These are phyloP conservation scores for Plasmopara viticola DNA, from an alignment of 352 stramenopile genomes.

Conservation along the genomic window DNA sequence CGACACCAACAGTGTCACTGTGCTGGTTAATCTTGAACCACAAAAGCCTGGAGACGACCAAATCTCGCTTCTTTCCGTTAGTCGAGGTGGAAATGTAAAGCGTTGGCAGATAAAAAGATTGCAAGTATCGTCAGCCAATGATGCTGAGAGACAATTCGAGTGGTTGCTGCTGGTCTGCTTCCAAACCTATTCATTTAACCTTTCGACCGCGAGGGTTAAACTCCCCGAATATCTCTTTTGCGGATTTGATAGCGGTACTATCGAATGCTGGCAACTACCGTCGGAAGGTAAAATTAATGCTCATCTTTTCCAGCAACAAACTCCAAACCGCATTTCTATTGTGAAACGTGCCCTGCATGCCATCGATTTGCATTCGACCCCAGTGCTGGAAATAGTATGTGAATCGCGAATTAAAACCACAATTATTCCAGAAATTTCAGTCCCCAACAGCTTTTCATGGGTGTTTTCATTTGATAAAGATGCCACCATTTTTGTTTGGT, in stretches of 20 bases:
- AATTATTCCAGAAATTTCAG: constrained; percentile 3
- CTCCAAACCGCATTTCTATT: constrained; percentile 27
- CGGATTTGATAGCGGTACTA: constrained; percentile 38
- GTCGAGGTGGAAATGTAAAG: constrained; percentile 41
- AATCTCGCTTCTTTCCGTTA: constrained; percentile 27
- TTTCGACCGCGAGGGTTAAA: constrained; percentile 31
- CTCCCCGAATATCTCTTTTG: constrained; percentile 42
- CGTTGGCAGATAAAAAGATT: constrained; percentile 23
- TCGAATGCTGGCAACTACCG: constrained; percentile 49
- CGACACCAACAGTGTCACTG: constrained; percentile 8
- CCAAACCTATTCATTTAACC: constrained; percentile 27
- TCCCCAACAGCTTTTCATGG: constrained; percentile 42
- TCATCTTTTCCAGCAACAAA: constrained; percentile 12
- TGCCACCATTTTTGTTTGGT: constrained; percentile 43
- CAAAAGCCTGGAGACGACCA: not conserved
- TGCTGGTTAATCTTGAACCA: constrained; percentile 12
- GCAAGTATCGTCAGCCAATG: not conserved
- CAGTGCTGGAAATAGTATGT: constrained; percentile 31
- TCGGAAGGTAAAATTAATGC: constrained; percentile 6
- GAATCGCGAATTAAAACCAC: constrained; percentile 22
- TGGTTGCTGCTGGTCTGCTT: constrained; percentile 47
- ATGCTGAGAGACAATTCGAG: constrained; percentile 3
- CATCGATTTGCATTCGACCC: constrained; percentile 44
- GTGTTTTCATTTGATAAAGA: constrained; percentile 46
- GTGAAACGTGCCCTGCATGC: constrained; percentile 36